These are phyloP conservation scores for Pseudozyma pruni DNA, from an alignment of 1,284 basidiomycete genomes.

Conservation along the genomic window DNA sequence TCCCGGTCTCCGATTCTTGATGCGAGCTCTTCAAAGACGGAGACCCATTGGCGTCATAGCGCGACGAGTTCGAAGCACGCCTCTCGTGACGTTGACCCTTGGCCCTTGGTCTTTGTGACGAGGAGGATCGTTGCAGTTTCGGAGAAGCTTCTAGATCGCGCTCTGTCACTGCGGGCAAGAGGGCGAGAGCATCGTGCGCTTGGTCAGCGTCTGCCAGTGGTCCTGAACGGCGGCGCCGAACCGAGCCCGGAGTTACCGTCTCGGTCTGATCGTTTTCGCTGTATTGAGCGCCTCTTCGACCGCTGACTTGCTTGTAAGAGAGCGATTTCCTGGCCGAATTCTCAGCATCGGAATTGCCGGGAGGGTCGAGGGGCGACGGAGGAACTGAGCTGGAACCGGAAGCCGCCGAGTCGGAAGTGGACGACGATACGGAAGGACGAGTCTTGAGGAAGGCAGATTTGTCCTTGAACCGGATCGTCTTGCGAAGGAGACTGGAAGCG, in stretches of 20 bases:
- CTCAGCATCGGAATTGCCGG: slow-evolving; percentile 12
- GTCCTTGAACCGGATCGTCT: slow-evolving; percentile 46
- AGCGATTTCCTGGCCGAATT: slow-evolving; percentile 7
- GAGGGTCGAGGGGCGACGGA: slow-evolving; percentile 28
- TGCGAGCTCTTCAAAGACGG: too few species aligned
- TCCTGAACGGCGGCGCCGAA: not conserved
- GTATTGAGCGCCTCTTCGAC: slow-evolving; percentile 34
- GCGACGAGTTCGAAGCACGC: not conserved
- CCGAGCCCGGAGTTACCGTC: not conserved
- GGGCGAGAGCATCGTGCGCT: not conserved
- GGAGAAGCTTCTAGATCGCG: slow-evolving; percentile 14
- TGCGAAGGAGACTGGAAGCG: slow-evolving; percentile 36
- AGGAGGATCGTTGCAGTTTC: slow-evolving; percentile 2
- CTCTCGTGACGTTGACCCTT: not conserved
- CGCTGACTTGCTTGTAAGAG: slow-evolving; percentile 40
- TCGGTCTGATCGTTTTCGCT: slow-evolving; percentile 2
- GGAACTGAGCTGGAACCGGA: slow-evolving; percentile 26
- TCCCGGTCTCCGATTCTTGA: not conserved
- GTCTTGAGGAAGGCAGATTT: slow-evolving; percentile 31
- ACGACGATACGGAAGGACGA: slow-evolving; percentile 25
- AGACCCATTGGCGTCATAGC: too few species aligned
- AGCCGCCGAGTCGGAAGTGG: slow-evolving; percentile 20
- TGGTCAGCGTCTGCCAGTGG: not conserved
- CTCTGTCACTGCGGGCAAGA: slow-evolving; percentile 29
- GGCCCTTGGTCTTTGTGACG: not conserved